These are phyloP conservation scores for Fomitopsis betulina DNA, from an alignment of 1,284 basidiomycete genomes.

Conservation along the genomic window DNA sequence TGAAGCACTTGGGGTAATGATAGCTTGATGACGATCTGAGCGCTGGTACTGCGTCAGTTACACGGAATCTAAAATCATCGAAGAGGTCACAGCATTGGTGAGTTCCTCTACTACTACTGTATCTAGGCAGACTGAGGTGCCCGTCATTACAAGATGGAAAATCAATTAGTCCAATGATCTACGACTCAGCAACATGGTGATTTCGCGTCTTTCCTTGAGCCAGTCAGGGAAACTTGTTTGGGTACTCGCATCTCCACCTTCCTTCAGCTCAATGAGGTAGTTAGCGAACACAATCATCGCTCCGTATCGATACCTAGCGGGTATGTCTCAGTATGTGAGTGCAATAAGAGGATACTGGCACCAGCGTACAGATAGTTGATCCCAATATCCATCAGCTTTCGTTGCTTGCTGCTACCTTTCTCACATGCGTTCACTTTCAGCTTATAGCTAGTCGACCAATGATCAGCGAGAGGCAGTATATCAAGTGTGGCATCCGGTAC, in stretches of 20 bases:
- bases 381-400: conserved; percentile 68
- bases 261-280: conserved; percentile 82
- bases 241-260: conserved; percentile 39
- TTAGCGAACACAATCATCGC: conserved; percentile 94
- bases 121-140: not conserved
- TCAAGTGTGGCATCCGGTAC: conserved; percentile 15
- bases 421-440: conserved; percentile 83
- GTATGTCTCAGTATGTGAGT: conserved; percentile 9
- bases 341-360: conserved; percentile 3
- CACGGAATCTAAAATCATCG: no score
- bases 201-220: conserved; percentile 82
- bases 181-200: conserved; percentile 71
- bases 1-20: no score
- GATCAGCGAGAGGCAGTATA: not conserved
- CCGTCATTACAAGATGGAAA: not conserved
- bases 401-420: conserved; percentile 73
- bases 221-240: conserved; percentile 74
- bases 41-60: no score
- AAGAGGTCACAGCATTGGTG: not conserved
- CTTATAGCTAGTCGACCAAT: conserved; percentile 73
- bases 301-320: conserved; percentile 74
- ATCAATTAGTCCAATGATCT: conserved; percentile 57
- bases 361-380: conserved; percentile 78
- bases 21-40: no score
- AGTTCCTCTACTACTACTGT: not conserved